phyloP scores from a whole-genome alignment of 164 flowering plant genomes.

The Houttuynia cordata region DNA sequence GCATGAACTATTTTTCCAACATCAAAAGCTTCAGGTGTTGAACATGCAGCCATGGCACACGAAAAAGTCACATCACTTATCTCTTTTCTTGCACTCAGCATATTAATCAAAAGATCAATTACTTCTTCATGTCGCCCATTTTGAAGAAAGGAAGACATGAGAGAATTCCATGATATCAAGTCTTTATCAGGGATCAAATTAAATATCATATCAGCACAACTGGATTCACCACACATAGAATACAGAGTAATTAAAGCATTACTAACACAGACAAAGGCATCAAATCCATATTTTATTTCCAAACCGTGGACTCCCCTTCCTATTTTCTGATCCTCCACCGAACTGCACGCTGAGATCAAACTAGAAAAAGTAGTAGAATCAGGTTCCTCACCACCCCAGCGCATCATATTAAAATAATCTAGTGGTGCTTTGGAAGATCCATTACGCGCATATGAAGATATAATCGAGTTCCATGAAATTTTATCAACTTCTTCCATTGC shows the following conservation, averaged over 20 bases:
- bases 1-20: constrained; percentile 51
- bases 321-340: constrained; percentile 38
- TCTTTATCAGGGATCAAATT: constrained; percentile 45
- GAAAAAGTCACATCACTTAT: constrained; percentile 51
- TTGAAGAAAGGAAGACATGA: constrained; percentile 48
- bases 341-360: constrained; percentile 38
- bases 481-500: constrained; percentile 51
- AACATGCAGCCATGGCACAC: constrained; percentile 63
- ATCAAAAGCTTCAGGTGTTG: constrained; percentile 24
- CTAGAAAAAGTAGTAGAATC: constrained; percentile 51
- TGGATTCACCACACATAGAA: constrained; percentile 37
- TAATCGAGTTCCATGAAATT: constrained; percentile 83
- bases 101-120: constrained; percentile 26
- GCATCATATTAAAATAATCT: constrained; percentile 39
- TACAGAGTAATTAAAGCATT: constrained; percentile 68
- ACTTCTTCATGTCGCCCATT: constrained; percentile 31
- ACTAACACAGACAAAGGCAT: constrained; percentile 35
- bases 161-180: constrained; percentile 70
- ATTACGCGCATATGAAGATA: constrained; percentile 49
- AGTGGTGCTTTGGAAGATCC: constrained; percentile 33
- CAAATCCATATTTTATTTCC: constrained; percentile 37
- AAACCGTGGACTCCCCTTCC: constrained; percentile 61
- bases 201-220: constrained; percentile 38
- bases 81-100: constrained; percentile 18
- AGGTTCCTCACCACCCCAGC: constrained; percentile 24